Conservation (phyloP, 768 basidiomycete species). For the Boletus eberwhitei region DNA sequence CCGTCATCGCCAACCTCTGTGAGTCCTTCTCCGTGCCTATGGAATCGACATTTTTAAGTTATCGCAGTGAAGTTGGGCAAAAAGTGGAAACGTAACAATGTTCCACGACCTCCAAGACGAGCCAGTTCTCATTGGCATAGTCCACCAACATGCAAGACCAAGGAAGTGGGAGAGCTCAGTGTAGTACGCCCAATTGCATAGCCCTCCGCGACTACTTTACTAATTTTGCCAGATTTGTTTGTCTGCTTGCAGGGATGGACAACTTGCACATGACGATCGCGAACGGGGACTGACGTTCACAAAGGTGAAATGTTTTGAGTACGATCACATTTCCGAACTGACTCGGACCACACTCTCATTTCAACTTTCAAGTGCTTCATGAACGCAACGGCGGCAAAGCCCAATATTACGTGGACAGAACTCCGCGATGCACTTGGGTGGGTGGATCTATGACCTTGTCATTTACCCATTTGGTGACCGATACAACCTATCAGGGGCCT, state of each 20-base stretch:
- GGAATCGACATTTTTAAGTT: background rate
- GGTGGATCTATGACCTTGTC: background rate
- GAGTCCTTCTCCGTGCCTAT: background rate
- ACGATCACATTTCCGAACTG: background rate
- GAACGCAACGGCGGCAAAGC: slow-evolving; percentile 5
- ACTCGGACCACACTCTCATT: background rate
- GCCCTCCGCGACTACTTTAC: background rate
- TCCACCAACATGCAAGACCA: slow-evolving; percentile 2
- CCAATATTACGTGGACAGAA: slow-evolving; percentile 18
- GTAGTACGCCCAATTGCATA: slow-evolving; percentile 12
- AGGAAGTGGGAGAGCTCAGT: slow-evolving; percentile 13
- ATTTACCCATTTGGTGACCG: background rate
- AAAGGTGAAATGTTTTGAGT: slow-evolving; percentile 11
- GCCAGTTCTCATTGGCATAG: slow-evolving; percentile 3
- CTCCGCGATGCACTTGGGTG: slow-evolving; percentile 19
- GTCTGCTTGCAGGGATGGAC: slow-evolving; percentile 25
- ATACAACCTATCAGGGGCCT: slow-evolving; percentile 7
- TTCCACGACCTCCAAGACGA: slow-evolving; percentile 1
- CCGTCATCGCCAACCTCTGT: slow-evolving; percentile 8
- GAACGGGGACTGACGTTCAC: slow-evolving; percentile 21
- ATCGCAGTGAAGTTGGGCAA: slow-evolving; percentile 11
- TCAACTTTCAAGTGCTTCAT: slow-evolving; percentile 20
- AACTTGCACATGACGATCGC: slow-evolving; percentile 23
- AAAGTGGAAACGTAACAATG: background rate
- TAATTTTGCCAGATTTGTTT: slow-evolving; percentile 19